Evolutionary conservation across 306 rosid species (phyloP), one percentile per base, ranked within the genome.

Genomic region (Quercus rubra): DNA sequence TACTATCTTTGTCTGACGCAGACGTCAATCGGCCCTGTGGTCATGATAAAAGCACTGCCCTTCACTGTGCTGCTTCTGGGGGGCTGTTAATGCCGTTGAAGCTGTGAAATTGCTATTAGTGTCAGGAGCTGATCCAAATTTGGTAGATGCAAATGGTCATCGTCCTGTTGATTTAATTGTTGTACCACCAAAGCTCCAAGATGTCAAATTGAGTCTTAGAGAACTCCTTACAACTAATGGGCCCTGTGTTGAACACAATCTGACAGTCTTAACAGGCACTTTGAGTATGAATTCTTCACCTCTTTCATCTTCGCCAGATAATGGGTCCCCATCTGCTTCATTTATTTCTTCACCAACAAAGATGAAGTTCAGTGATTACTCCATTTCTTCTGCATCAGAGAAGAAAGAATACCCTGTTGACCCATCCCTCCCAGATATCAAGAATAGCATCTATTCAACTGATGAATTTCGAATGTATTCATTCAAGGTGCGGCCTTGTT

Each of bases 31-130:
- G 79, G 3, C 71, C 89, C 12, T 90, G 91, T 11, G 93, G 98
- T n/a, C 79, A 78, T 79, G 97, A 94, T 76, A 77, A 88, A 81
- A 89, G 91, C 90, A 94, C 98, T n/a, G 92, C 98, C 54, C 97
- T 94, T 83, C 98, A 94, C 78, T 94, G 98, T 56, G 98, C 97
- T 8, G 94, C 98, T 17, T 90, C 94, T 0, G 97, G 98, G 98
- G 98, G 80, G 87, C 97, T 80, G 87, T 87, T 27, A 91, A 92
- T 70, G 93, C 92, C 11, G 82, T 91, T 14, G 93, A 89, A 66
- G 88, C 80, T 67, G 97, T 91, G 84, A 91, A 84, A 54, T 81
- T 90, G 79, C 98, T 94, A 74, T 79, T 94, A 59, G 92, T 87
- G 9, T 91, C 97, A 0, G 98, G 98, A 17, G 98, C 96, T 64